Evolutionary conservation across 1,139 yeast genomes (phyloP).

Genomic region (Blastobotrys ciferrii): DNA sequence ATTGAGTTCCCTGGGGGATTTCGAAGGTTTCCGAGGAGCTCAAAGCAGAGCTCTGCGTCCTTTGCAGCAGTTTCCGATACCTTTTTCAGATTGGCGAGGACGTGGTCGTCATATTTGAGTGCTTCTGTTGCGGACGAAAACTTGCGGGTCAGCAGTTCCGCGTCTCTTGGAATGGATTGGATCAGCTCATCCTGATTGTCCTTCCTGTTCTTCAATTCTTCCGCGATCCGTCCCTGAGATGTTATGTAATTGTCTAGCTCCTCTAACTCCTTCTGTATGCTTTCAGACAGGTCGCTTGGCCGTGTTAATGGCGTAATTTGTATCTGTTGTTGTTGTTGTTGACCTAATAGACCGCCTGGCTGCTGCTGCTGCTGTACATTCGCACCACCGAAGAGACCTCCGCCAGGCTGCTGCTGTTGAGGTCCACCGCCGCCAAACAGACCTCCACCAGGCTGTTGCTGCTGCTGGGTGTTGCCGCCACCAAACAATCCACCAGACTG

Average conservation of each 20-base stretch:
- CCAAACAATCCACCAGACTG: slow-evolving; percentile 11
- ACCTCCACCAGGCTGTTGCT: slow-evolving; percentile 26
- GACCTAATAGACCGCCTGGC: slow-evolving; percentile 25
- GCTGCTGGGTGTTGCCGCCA: slow-evolving; percentile 21
- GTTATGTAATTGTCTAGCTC: slow-evolving; percentile 80
- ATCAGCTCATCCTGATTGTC: slow-evolving; percentile 67
- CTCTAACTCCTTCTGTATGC: slow-evolving; percentile 72
- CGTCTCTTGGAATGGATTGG: slow-evolving; percentile 81
- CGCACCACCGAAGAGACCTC: slow-evolving; percentile 24
- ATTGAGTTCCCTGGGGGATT: slow-evolving; percentile 39
- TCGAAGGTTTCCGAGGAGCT: slow-evolving; percentile 61
- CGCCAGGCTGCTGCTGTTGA: slow-evolving; percentile 30
- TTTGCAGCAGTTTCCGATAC: slow-evolving; percentile 44
- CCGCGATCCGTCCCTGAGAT: slow-evolving; percentile 78
- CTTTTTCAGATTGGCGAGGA: slow-evolving; percentile 44
- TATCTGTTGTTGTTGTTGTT: slow-evolving; percentile 37
- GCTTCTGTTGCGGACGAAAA: slow-evolving; percentile 68
- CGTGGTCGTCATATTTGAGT: slow-evolving; percentile 61
- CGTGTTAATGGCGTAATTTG: slow-evolving; percentile 79
- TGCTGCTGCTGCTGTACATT: slow-evolving; percentile 34
- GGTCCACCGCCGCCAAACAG: slow-evolving; percentile 12
- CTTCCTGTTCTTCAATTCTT: slow-evolving; percentile 65
- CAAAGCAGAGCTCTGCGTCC: slow-evolving; percentile 67
- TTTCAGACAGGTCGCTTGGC: slow-evolving; percentile 79
- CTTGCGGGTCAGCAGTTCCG: slow-evolving; percentile 64